phyloP scores from a whole-genome alignment of 345 rosid genomes.

The Barbarea vulgaris region DNA sequence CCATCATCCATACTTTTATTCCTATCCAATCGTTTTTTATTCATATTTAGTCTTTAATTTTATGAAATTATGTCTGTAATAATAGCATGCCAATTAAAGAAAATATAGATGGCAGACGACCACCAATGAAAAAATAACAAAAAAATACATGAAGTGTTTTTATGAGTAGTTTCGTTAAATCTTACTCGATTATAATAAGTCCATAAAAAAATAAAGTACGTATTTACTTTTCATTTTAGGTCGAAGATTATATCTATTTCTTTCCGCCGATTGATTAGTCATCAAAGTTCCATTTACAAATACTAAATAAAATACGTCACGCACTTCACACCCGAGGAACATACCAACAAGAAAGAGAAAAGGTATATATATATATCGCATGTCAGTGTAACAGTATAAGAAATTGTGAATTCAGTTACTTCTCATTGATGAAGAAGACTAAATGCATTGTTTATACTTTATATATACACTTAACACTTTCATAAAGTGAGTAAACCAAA shows the following conservation, averaged over 20 bases:
- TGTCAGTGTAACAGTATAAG: no score
- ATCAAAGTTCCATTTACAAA: neutral
- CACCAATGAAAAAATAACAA: no score
- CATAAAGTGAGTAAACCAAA: neutral
- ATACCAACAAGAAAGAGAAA: no score
- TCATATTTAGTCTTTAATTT: neutral
- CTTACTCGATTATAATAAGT: neutral
- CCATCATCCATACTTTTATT: neutral
- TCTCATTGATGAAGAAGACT: no score
- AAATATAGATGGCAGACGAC: no score
- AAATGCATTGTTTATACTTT: neutral
- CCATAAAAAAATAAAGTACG: neutral
- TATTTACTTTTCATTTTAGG: no score
- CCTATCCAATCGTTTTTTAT: neutral
- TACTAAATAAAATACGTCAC: neutral
- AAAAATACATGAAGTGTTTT: no score
- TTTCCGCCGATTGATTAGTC: neutral
- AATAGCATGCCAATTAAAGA: neutral
- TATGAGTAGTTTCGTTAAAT: neutral
- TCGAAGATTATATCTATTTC: no score
- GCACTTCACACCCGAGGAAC: neutral
- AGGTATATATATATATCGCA: no score
- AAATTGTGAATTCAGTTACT: no score
- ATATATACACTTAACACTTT: no score
- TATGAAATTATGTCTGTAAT: neutral